Evolutionary conservation across 2,329 filamentous ascomycete genomes (phyloP), one percentile per base, ranked within the genome.

Genomic region (Colletotrichum sojae): DNA sequence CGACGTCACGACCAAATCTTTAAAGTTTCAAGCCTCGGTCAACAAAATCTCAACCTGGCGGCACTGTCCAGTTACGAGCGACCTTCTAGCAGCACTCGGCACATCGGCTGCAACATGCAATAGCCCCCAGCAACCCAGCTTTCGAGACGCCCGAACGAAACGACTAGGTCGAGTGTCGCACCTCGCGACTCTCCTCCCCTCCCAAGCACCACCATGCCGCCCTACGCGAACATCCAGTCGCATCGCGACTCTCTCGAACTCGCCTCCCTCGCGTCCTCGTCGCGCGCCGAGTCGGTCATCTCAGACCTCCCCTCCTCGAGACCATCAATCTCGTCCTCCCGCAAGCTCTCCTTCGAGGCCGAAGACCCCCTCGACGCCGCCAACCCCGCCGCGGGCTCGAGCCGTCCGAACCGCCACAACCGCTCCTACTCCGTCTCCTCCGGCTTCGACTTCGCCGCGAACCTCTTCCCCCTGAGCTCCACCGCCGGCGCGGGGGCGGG

Each of bases 391-490:
- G 80, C 79, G 16, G 52, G 18, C 51, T 79, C 79, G 71, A 78
- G 77, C 75, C 76, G 81, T 78, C 75, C 85, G 78, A 76, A 81
- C 55, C 76, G 81, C 36, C 85, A 86, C 76, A 82, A 80, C 67
- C 92, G 95, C 71, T 92, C 94, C 18, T 97, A 95, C 81, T 98
- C 95, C 12, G 89, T 97, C 54, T 94, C 93, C 12, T 98, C 95
- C 6, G 94, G 93, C 62, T 99, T 99, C 81, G 95, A 98, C 82
- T 98, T 98, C 79, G 91, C 93, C n/a, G 90, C 92, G 66, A 97
- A 94, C 75, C 86, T 99, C 52, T 98, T 98, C 76, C 96, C 96
- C 0, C 85, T 99, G 56, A 96, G 94, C 59, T 94, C 95, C 54
- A 95, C 94, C 1, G 85, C 92, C 4, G 89, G 86, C 6, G 86